Base-by-base conservation (phyloP, 2,329 filamentous ascomycete species). In the Apiospora kogelbergensis region DNA sequence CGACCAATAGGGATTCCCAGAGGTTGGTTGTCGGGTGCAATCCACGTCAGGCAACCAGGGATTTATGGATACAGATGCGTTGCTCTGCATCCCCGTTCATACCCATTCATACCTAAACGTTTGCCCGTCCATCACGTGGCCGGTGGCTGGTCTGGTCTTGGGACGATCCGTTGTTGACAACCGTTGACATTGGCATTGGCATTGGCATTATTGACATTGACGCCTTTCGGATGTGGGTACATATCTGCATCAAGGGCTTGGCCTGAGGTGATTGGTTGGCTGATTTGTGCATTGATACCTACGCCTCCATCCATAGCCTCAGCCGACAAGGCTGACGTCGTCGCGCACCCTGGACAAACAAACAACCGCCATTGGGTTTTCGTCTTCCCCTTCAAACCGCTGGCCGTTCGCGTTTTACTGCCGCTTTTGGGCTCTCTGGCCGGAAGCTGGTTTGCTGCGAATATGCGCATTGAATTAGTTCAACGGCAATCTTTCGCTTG, bases 391-490 rank as follows among this genome's bases (percentile, higher is more conserved):
- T 15, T 17, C 22, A 3, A 6, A 15, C 15, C 17, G 11, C 22
- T 17, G 24, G 30, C 5, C 7, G 24, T 53, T 53, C 11, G 46
- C 9, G 11, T 26, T 37, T 22, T 37, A 60, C 53, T 37, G 53
- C 26, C 53, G 53, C 53, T 37, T 60, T 60, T 60, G 33, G 53
- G 53, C 53, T 60, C 53, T 60, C 53, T 57, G 30, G 53, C 53
- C 53, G 30, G 53, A 37, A n/a, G 53, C 53, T 30, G 20, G n/a
- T 60, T 30, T 20, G 53, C 53, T 60, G 53, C 53, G 30, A 60
- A 60, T n/a, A 60, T 60, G 53, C 53, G 53, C 53, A 60, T 60
- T 26, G 17, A 20, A 60, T 37, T n/a, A 37, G 53, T 17, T 11
- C 30, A 6, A n/a, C 30, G 10, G 17, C 30, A 60, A 60, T 60